phyloP scores from a whole-genome alignment of 441 rosid species.

The Corymbia citriodora region DNA sequence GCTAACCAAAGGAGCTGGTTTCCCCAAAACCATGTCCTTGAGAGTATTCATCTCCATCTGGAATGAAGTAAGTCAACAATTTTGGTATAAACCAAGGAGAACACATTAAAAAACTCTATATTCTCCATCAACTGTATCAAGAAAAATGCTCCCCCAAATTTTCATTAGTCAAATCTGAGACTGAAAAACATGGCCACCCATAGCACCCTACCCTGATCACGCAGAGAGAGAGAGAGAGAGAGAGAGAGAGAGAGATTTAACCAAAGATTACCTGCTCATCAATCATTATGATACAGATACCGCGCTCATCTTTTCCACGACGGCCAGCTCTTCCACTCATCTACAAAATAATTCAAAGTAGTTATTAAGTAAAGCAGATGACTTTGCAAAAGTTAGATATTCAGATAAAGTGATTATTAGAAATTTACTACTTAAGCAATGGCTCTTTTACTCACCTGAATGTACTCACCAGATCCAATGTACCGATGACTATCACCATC shows the following conservation, averaged over 20 bases:
- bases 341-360: slow-evolving; percentile 24
- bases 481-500: slow-evolving; percentile 97
- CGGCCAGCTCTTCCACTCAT: slow-evolving; percentile 99
- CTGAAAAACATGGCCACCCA: neutral
- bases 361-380: neutral
- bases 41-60: slow-evolving; percentile 96
- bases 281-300: slow-evolving; percentile 94
- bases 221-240: neutral
- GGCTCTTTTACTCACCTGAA: slow-evolving; percentile 61
- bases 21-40: slow-evolving; percentile 94
- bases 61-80: neutral
- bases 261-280: slow-evolving; percentile 71
- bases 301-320: slow-evolving; percentile 96
- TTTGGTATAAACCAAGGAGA: neutral
- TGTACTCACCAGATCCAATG: slow-evolving; percentile 96
- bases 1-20: slow-evolving; percentile 97
- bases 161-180: neutral
- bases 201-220: neutral
- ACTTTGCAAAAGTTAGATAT: neutral
- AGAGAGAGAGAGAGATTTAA: neutral
- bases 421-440: slow-evolving; percentile 2
- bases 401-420: slow-evolving; percentile 1
- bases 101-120: neutral
- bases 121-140: neutral
- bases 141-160: neutral